Evolutionary conservation across 345 rosid genomes (phyloP).

Genomic region (Microcos paniculata): DNA sequence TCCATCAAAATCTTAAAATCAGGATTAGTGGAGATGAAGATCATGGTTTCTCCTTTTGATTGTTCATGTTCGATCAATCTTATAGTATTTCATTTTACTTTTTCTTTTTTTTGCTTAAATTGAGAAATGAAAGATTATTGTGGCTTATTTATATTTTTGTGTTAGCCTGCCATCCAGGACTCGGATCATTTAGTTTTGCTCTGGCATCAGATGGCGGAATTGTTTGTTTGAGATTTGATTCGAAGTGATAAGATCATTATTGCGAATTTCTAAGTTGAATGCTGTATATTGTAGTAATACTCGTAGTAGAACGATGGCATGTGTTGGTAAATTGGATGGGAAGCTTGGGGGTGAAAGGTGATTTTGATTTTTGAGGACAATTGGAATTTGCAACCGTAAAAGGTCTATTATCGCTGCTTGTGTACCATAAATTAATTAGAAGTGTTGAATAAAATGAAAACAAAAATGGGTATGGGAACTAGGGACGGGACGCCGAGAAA

Average conservation of each 20-base stretch:
- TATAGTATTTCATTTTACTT: slow-evolving; percentile 9
- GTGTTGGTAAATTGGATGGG: slow-evolving; percentile 27
- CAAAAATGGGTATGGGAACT: too few relatives aligned
- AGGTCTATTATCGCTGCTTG: not conserved
- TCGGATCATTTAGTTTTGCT: not conserved
- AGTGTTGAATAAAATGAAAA: too few relatives aligned
- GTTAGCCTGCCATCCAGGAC: not conserved
- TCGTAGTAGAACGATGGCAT: slow-evolving; percentile 19
- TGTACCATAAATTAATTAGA: not conserved
- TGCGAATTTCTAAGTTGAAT: not conserved
- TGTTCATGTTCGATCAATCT: slow-evolving; percentile 26
- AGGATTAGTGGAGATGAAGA: slow-evolving; percentile 18
- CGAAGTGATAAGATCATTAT: not conserved
- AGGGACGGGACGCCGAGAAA: slow-evolving; percentile 19
- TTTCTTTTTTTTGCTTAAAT: not conserved
- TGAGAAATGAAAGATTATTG: slow-evolving; percentile 34
- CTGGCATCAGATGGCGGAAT: not conserved
- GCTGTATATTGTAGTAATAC: not conserved
- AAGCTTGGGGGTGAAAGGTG: slow-evolving; percentile 10
- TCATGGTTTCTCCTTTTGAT: slow-evolving; percentile 7
- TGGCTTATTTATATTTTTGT: slow-evolving; percentile 22
- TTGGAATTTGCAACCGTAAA: slow-evolving; percentile 3
- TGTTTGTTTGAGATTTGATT: not conserved
- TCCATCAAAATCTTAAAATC: not conserved
- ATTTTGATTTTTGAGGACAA: not conserved